A percentile compares a stretch with the other conserved stretches of the same genome.
phyloP scores from a whole-genome alignment of 805 yeast species.

The Starmerella floris region DNA sequence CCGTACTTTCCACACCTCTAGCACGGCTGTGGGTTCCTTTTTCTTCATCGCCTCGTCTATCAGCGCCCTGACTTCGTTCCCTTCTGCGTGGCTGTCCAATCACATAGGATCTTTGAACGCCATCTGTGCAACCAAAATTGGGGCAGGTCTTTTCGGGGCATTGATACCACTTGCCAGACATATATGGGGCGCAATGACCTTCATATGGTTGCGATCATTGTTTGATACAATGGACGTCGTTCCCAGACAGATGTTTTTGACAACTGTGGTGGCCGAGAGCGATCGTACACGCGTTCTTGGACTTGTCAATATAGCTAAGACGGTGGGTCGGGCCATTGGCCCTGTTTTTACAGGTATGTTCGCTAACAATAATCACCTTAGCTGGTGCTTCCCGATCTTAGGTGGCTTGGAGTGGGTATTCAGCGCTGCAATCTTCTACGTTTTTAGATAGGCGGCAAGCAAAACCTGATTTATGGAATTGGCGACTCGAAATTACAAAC shows the following conservation, averaged over 20 bases:
- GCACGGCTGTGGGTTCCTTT: constrained; percentile 47
- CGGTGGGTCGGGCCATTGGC: constrained; percentile 71
- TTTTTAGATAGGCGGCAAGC: constrained; percentile 5
- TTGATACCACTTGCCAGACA: constrained; percentile 37
- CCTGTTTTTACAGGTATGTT: constrained; percentile 67
- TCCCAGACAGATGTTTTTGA: constrained; percentile 70
- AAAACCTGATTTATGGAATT: no score
- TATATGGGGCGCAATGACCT: constrained; percentile 35
- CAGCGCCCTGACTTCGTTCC: constrained; percentile 42
- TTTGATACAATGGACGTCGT: constrained; percentile 81
- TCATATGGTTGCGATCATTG: constrained; percentile 44
- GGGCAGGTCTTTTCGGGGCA: constrained; percentile 55
- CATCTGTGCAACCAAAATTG: constrained; percentile 59
- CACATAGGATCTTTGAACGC: constrained; percentile 67
- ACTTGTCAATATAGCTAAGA: constrained; percentile 71
- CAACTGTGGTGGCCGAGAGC: constrained; percentile 46
- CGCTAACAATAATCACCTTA: constrained; percentile 34
- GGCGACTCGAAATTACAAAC: no score
- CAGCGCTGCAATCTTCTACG: constrained; percentile 13
- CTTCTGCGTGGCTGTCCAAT: constrained; percentile 60
- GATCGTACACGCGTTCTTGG: constrained; percentile 75
- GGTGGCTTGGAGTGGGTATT: constrained; percentile 27
- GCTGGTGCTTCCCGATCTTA: constrained; percentile 26
- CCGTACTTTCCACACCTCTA: constrained; percentile 39
- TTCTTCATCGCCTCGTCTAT: constrained; percentile 25